Conservation (phyloP, 352 stramenopile species). For the Pythium insidiosum region DNA sequence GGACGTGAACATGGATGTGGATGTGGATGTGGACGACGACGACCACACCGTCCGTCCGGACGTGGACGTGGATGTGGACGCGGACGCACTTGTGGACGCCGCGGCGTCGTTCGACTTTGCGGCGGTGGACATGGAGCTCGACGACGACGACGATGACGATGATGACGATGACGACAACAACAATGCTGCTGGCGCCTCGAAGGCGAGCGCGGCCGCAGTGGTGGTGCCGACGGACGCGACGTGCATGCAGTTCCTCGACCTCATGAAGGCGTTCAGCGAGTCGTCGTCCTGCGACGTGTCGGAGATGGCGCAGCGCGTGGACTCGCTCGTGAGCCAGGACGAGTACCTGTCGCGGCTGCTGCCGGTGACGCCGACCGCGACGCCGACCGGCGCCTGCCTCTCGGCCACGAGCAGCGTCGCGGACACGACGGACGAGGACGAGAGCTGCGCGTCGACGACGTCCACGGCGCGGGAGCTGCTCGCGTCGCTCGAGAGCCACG, state of each 20-base stretch:
- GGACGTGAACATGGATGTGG: too few relatives aligned
- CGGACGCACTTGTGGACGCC: too few relatives aligned
- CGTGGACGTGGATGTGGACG: too few relatives aligned
- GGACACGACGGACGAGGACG: slow-evolving; percentile 18
- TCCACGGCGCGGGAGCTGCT: neutral
- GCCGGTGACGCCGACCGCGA: slow-evolving; percentile 1
- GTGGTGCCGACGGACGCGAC: slow-evolving; percentile 12
- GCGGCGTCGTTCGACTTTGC: too few relatives aligned
- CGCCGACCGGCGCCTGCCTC: neutral
- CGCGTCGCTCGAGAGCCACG: slow-evolving; percentile 4
- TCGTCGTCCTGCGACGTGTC: slow-evolving; percentile 18
- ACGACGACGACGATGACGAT: neutral
- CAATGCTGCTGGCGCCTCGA: neutral
- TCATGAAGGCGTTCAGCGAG: slow-evolving; percentile 28
- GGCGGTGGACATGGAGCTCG: too few relatives aligned
- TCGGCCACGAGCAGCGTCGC: slow-evolving; percentile 7
- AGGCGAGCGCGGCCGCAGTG: neutral
- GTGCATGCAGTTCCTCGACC: slow-evolving; percentile 21
- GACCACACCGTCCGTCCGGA: too few relatives aligned
- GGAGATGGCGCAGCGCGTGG: slow-evolving; percentile 25
- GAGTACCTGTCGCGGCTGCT: slow-evolving; percentile 18
- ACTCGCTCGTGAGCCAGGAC: slow-evolving; percentile 25
- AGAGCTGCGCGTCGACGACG: neutral
- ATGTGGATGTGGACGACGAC: too few relatives aligned
- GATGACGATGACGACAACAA: neutral